Base-by-base conservation (phyloP, 148 eudicot species). In the Fagopyrum tataricum region DNA sequence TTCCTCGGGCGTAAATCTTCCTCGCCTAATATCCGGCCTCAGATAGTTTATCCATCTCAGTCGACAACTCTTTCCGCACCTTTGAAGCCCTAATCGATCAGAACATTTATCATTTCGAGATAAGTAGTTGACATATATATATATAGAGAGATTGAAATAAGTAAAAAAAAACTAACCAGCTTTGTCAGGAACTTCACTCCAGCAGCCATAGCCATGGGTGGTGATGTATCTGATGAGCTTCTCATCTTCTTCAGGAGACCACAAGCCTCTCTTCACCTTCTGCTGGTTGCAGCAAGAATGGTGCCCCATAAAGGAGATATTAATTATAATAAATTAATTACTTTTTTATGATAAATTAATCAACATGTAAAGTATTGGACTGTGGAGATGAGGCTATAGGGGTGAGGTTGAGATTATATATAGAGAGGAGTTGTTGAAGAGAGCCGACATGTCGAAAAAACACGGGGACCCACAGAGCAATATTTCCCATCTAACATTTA, bases 181-280 rank as follows among this genome's bases (percentile, higher is more conserved):
- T 93, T 93, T 93, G 15, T 93, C 90, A 44, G 98, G 98, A 73
- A 93, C 96, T 87, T 93, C 98, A 75, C 96, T 93, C 98, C 98
- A 93, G 67, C 98, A 93, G 43, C 98, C 98, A 81, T 93, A 90
- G 77, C 98, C 96, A 82, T 93, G 90, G 48, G 84, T 80, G n/a
- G 98, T 82, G 55, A 93, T 90, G 64, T 87, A 93, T 70, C 88
- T 83, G 46, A 90, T 81, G 76, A 92, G 91, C 81, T 90, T 92
- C 73, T 92, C 97, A 49, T 92, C 97, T 77, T 91, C 97, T 73
- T 91, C 97, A 2, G 97, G 97, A 23, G 97, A 91, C 97, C 97
- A 91, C 10, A 92, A 78, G 47, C 98, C 98, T 83, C 98, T 87
- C 86, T 93, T 93, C 9, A 93, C 98, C 86, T 93, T 93, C 85